Evolutionary conservation across 1,284 basidiomycete species (phyloP).

Genomic region (Grifola frondosa): DNA sequence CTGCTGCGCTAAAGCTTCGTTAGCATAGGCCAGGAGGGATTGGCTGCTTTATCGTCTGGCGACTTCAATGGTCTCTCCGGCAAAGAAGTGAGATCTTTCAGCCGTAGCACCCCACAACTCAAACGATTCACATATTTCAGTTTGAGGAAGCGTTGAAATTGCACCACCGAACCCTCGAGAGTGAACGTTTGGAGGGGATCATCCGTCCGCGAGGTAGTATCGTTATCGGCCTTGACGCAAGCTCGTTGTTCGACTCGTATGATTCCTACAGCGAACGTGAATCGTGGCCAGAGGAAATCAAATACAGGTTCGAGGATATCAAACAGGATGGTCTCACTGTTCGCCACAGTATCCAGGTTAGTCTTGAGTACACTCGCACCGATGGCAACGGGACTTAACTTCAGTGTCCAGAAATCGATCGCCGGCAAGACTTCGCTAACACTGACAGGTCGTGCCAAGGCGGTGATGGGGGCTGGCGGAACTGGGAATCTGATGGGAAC

Average conservation of each 20-base stretch:
- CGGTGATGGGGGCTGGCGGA: conserved; percentile 4
- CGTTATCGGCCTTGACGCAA: conserved; percentile 46
- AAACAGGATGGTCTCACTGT: conserved; percentile 8
- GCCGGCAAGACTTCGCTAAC: conserved; percentile 26
- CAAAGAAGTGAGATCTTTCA: conserved; percentile 18
- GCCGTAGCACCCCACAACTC: too few species aligned
- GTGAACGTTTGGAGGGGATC: conserved; percentile 23
- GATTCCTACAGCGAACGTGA: too few species aligned
- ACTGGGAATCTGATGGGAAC: conserved; percentile 40
- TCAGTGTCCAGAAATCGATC: conserved; percentile 23
- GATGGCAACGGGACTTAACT: not conserved
- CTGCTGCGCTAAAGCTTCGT: conserved; percentile 10
- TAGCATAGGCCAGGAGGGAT: conserved; percentile 23
- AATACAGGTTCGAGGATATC: conserved; percentile 8
- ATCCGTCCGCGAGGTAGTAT: conserved; percentile 27
- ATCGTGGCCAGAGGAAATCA: not conserved
- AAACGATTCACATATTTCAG: too few species aligned
- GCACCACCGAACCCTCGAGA: conserved; percentile 34
- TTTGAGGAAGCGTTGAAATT: conserved; percentile 33
- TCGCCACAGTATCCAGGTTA: conserved; percentile 23
- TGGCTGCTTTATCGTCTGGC: conserved; percentile 18
- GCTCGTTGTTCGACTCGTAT: conserved; percentile 39
- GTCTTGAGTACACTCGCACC: conserved; percentile 5
- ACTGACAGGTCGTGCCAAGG: conserved; percentile 15
- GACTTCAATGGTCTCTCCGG: conserved; percentile 21